A percentile compares a stretch with the other conserved stretches of the same genome.
phyloP scores from a whole-genome alignment of 768 basidiomycete species.

The Pisolithus tinctorius region DNA sequence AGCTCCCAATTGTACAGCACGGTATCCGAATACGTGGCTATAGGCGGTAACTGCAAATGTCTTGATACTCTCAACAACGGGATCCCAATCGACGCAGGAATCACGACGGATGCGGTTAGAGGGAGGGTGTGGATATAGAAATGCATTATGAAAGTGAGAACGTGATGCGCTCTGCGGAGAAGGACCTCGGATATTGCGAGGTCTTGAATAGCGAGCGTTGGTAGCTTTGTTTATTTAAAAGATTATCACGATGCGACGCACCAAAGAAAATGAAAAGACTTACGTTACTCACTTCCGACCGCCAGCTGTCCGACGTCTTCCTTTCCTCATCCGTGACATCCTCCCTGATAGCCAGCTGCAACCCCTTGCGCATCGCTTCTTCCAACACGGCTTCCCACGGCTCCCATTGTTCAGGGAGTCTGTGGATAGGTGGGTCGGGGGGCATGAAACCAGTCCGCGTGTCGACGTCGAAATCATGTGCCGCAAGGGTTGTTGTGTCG shows the following conservation, averaged over 20 bases:
- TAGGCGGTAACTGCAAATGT: conserved; percentile 73
- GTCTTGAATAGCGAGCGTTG: conserved; percentile 39
- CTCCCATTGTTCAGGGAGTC: conserved; percentile 59
- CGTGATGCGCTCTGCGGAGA: conserved; percentile 67
- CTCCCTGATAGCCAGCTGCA: conserved; percentile 52
- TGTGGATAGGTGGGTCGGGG: conserved; percentile 57
- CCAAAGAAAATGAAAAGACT: conserved; percentile 10
- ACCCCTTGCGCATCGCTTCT: conserved; percentile 36
- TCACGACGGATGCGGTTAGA: conserved; percentile 41
- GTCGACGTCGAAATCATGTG: conserved; percentile 91
- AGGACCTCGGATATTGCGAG: conserved; percentile 46
- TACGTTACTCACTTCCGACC: conserved; percentile 44
- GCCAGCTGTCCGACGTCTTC: conserved; percentile 45
- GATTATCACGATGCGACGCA: neutral
- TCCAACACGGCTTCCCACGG: conserved; percentile 65
- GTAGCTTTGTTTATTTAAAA: conserved; percentile 36
- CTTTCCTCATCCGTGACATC: conserved; percentile 32
- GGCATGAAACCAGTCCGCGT: conserved; percentile 90
- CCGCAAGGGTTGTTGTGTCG: conserved; percentile 62
- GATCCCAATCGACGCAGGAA: conserved; percentile 65
- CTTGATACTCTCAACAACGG: conserved; percentile 69
- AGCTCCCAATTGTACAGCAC: conserved; percentile 82
- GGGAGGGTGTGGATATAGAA: conserved; percentile 70
- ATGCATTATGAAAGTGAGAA: conserved; percentile 68
- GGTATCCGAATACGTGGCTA: conserved; percentile 87